A percentile compares a stretch with the other conserved stretches of the same genome.
Conservation (phyloP, 257 asterid genomes). For the Solanum chiquidenum region DNA sequence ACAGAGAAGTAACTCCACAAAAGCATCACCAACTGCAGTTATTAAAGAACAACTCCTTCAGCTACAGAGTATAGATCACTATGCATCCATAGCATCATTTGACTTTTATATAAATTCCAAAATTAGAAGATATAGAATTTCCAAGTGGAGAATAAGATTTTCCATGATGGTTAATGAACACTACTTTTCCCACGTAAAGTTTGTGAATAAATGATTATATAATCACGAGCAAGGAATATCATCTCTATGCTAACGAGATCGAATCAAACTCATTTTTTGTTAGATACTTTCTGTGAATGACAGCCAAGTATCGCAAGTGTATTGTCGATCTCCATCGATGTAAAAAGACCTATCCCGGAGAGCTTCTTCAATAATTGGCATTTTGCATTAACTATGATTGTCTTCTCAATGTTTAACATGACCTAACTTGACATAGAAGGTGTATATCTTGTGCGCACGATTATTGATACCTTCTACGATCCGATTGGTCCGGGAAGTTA, state of each 20-base stretch:
- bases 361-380: not conserved
- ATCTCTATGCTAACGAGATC: not conserved
- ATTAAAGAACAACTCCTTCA: not conserved
- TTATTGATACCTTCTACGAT: not conserved
- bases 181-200: not conserved
- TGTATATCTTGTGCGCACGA: not conserved
- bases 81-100: not conserved
- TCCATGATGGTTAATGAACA: not conserved
- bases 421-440: not conserved
- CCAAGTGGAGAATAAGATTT: not conserved
- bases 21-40: constrained; percentile 79
- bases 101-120: not conserved
- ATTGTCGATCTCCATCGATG: not conserved
- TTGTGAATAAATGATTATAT: not conserved
- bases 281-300: not conserved
- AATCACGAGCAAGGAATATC: not conserved
- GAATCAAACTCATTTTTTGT: not conserved
- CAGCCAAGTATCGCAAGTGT: not conserved
- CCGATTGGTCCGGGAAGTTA: too few species aligned
- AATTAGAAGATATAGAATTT: not conserved
- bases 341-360: not conserved
- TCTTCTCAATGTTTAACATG: not conserved
- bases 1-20: constrained; percentile 97
- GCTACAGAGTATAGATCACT: constrained; percentile 3
- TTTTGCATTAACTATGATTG: not conserved